Evolutionary conservation across 495 filamentous ascomycete genomes (phyloP).

Genomic region (Penicillium roqueforti): DNA sequence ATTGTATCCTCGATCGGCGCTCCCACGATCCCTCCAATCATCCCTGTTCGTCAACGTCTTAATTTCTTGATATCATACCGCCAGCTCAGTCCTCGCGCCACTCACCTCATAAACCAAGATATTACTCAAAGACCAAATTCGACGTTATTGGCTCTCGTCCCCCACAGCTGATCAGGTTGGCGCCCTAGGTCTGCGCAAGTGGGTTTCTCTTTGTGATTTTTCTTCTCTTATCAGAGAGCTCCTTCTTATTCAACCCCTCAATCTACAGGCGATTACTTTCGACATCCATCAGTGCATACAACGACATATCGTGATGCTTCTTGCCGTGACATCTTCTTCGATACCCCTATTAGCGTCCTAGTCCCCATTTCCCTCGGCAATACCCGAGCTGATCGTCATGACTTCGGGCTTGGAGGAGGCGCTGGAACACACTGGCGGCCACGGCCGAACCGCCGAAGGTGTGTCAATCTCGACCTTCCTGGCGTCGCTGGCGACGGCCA

Average conservation of each 20-base stretch:
- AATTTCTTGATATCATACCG: constrained; percentile 13
- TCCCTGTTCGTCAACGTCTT: constrained; percentile 11
- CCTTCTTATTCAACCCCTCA: not conserved
- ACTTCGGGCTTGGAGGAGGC: constrained; percentile 32
- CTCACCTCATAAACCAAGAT: constrained; percentile 23
- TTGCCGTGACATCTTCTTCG: not conserved
- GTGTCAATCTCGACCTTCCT: constrained; percentile 58
- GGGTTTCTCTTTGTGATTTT: constrained; percentile 5
- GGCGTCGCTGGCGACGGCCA: constrained; percentile 67
- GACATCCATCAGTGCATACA: not conserved
- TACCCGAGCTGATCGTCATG: constrained; percentile 19
- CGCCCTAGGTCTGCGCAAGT: constrained; percentile 12
- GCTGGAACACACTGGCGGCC: constrained; percentile 37
- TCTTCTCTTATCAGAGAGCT: constrained; percentile 4
- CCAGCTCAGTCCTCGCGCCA: constrained; percentile 21
- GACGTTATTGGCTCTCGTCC: constrained; percentile 1
- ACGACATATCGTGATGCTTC: not conserved
- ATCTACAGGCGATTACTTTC: not conserved
- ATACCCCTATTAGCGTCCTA: not conserved
- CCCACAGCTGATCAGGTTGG: constrained; percentile 16
- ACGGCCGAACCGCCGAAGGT: constrained; percentile 45
- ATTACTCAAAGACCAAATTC: not conserved
- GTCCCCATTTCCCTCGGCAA: not conserved
- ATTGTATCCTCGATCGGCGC: constrained; percentile 30
- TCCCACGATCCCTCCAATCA: constrained; percentile 26